These are phyloP conservation scores for Beta lomatogona DNA, from an alignment of 179 eudicot genomes.

Conservation along the genomic window DNA sequence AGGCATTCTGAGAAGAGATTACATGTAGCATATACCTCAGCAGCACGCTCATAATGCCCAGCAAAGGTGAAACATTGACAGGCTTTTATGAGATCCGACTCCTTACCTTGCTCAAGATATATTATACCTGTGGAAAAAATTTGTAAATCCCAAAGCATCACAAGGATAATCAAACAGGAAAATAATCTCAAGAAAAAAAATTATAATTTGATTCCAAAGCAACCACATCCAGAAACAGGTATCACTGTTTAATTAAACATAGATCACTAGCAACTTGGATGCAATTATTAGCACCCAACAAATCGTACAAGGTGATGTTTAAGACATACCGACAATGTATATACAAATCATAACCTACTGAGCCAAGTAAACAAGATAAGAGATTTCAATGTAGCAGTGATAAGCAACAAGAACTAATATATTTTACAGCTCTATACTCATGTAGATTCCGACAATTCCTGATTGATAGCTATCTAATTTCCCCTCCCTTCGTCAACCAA, in stretches of 20 bases:
- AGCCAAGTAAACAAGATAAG: not conserved
- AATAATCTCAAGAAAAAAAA: not conserved
- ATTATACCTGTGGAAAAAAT: conserved; percentile 44
- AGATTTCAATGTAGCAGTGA: too few species aligned
- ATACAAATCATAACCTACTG: not conserved
- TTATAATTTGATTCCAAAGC: not conserved
- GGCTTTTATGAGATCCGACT: conserved; percentile 42
- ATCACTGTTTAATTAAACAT: too few species aligned
- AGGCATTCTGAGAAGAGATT: conserved; percentile 51
- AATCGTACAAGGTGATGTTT: not conserved
- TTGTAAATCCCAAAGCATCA: not conserved
- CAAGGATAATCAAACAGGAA: not conserved
- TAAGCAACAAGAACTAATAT: not conserved
- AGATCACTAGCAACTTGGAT: not conserved
- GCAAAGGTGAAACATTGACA: conserved; percentile 69
- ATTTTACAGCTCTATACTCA: not conserved
- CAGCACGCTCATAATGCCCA: conserved; percentile 50
- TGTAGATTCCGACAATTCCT: not conserved
- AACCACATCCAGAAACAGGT: not conserved
- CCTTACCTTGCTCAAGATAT: conserved; percentile 52
- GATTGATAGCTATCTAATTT: not conserved
- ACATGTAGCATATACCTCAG: conserved; percentile 59
- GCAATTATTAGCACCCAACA: not conserved
- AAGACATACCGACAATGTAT: not conserved
- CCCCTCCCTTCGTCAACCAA: not conserved